Evolutionary conservation across 768 basidiomycete species (phyloP).

Genomic region (Rhizopogon vinicolor): DNA sequence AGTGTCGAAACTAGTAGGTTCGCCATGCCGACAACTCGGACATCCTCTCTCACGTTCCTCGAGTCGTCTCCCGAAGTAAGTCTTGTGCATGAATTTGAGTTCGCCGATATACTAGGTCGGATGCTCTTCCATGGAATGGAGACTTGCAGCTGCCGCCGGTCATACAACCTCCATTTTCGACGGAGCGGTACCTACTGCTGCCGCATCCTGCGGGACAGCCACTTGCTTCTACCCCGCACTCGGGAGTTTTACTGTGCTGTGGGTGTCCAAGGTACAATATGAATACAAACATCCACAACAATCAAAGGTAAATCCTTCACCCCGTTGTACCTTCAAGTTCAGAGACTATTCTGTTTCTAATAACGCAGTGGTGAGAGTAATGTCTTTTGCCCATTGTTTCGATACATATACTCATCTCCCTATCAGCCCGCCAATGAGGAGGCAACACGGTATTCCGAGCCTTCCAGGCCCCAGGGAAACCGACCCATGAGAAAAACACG

Average conservation of each 20-base stretch:
- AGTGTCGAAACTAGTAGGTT: too few species aligned
- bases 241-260: not conserved
- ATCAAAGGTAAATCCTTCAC: not conserved
- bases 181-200: too few species aligned
- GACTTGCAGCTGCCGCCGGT: too few species aligned
- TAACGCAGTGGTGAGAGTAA: constrained; percentile 1
- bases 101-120: too few species aligned
- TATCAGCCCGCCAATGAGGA: constrained; percentile 41
- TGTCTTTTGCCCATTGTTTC: not conserved
- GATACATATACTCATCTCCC: constrained; percentile 48
- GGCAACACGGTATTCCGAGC: constrained; percentile 72
- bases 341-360: constrained; percentile 61
- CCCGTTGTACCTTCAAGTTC: constrained; percentile 40
- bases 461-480: constrained; percentile 59
- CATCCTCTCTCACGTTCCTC: too few species aligned
- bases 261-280: not conserved
- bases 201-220: not conserved
- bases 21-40: too few species aligned
- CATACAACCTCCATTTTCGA: too few species aligned
- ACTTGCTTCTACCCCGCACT: not conserved
- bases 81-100: too few species aligned
- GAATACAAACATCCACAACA: too few species aligned
- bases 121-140: too few species aligned
- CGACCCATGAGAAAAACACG: constrained; percentile 66
- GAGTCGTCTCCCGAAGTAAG: too few species aligned